These are phyloP conservation scores for Serendipita indica DNA, from an alignment of 768 basidiomycete species.

Conservation along the genomic window DNA sequence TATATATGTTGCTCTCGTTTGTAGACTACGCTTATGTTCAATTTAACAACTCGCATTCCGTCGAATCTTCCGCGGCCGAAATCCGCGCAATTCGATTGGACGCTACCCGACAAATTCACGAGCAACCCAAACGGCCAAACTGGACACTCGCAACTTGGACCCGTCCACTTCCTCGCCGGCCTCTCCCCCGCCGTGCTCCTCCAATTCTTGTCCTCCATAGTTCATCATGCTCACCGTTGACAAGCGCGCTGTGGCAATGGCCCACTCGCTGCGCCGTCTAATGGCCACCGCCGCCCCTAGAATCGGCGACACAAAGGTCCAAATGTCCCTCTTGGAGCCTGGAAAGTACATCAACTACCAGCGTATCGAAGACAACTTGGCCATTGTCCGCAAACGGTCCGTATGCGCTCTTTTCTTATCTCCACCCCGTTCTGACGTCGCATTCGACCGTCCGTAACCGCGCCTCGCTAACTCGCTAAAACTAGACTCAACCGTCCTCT, in stretches of 20 bases:
- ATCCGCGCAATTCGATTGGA: too few relatives aligned
- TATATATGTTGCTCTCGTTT: too few relatives aligned
- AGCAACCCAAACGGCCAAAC: too few relatives aligned
- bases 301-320: conserved; percentile 80
- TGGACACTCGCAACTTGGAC: too few relatives aligned
- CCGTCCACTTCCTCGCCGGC: too few relatives aligned
- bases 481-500: conserved; percentile 71
- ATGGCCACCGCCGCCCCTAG: conserved; percentile 70
- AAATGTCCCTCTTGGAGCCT: conserved; percentile 77
- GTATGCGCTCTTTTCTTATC: conserved; percentile 12
- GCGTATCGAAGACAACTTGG: conserved; percentile 95
- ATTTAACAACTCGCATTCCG: too few relatives aligned
- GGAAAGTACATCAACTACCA: conserved; percentile 84
- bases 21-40: too few relatives aligned
- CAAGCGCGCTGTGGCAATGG: background rate
- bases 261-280: background rate
- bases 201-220: background rate
- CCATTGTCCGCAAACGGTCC: conserved; percentile 69
- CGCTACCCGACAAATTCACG: too few relatives aligned
- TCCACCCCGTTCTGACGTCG: conserved; percentile 10
- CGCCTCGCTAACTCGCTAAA: background rate
- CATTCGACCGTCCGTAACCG: conserved; percentile 9
- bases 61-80: too few relatives aligned
- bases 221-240: background rate
- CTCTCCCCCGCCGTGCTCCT: background rate